Percentiles rank a stretch among this genome's conserved stretches.
Conservation (phyloP, 495 filamentous ascomycete species). For the Neurospora tetrasperma region DNA sequence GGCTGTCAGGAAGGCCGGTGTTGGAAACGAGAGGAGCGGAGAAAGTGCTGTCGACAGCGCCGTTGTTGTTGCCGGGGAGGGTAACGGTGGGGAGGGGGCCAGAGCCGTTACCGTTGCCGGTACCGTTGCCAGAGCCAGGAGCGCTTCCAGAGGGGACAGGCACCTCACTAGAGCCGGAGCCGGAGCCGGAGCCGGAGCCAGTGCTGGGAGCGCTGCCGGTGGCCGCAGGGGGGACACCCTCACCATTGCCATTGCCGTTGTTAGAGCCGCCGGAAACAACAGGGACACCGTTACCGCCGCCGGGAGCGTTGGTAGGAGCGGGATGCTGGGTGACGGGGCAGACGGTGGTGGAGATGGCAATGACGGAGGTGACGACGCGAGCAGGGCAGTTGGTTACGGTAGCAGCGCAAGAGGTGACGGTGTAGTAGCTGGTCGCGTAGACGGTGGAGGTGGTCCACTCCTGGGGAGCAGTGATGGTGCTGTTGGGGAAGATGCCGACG, state of each 20-base stretch:
- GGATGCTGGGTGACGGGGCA: constrained; percentile 39
- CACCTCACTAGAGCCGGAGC: not conserved
- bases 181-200: constrained; percentile 10
- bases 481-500: not conserved
- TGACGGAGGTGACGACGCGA: constrained; percentile 42
- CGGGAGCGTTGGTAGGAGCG: constrained; percentile 4
- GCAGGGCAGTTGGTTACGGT: constrained; percentile 52
- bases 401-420: constrained; percentile 47
- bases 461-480: constrained; percentile 2
- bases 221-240: not conserved
- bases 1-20: not conserved
- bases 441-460: constrained; percentile 48
- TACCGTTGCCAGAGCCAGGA: not conserved
- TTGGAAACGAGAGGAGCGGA: not conserved
- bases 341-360: constrained; percentile 51
- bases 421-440: constrained; percentile 46
- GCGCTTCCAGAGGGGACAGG: not conserved
- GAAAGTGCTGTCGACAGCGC: not conserved
- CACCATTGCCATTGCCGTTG: not conserved
- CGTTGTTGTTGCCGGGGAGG: not conserved
- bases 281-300: constrained; percentile 2
- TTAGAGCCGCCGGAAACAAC: constrained; percentile 9
- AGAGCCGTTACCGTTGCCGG: not conserved
- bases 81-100: not conserved
- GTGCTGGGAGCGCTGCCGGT: not conserved